Base-by-base conservation (phyloP, 2,329 filamentous ascomycete species). In the Phialocephala subalpina region DNA sequence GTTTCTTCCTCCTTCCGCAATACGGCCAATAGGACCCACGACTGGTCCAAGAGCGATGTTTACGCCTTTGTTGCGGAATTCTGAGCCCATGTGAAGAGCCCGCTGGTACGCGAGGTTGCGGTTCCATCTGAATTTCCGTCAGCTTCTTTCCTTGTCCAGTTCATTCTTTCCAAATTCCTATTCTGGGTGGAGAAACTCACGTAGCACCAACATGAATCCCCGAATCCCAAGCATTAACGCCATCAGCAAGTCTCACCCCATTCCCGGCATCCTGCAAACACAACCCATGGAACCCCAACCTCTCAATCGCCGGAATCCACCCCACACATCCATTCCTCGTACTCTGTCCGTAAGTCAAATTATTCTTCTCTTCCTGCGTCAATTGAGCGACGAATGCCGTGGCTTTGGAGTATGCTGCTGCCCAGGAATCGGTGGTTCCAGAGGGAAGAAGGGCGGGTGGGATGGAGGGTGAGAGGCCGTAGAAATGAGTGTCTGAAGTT, bases 181-280 rank as follows among this genome's bases (percentile, higher is more conserved):
- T n/a, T n/a, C n/a, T n/a, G n/a, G n/a, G n/a, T n/a, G n/a, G n/a
- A n/a, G n/a, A 11, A 58, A 60, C 49, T 57, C 14, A 65, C 63
- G 62, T 56, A 9, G 71, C 71, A 8, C 69, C 69, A 58, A 68
- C 71, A 66, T 71, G 68, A 11, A 73, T 33, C 14, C 73, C 73
- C 22, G 64, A 66, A 3, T 67, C 62, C 62, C 65, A 74, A n/a
- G 62, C 69, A 62, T 71, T 75, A 3, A 75, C 73, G 36, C 71
- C 90, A 77, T 92, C 90, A 67, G 86, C 80, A 66, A 84, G 82
- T 70, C 90, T 85, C 67, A 93, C 79, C 69, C 90, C 89, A 20
- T 92, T 81, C 25, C 90, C 90, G 33, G 87, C 87, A 75, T 93
- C 90, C 70, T 92, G 88, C 76, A 92, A 78, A 75, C 91, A 93